Percentiles rank a stretch among this genome's conserved stretches.
These are phyloP conservation scores for Colletotrichum karsti DNA, from an alignment of 2,329 filamentous ascomycete species.

Conservation along the genomic window DNA sequence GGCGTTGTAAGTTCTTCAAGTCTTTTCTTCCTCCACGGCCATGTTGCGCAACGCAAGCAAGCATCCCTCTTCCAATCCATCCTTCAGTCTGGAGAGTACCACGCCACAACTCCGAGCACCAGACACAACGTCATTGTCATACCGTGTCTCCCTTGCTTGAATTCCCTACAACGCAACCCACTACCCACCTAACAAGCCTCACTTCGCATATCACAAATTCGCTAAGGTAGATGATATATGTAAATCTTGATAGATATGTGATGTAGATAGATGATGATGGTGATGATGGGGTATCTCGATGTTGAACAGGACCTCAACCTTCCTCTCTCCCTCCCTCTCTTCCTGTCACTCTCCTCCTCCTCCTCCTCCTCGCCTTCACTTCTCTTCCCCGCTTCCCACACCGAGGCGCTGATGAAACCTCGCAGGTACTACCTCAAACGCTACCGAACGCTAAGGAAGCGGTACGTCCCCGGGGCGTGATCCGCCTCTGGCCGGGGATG, in stretches of 20 bases:
- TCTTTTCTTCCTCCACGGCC: too few species aligned
- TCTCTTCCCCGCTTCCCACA: background rate
- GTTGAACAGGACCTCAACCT: slow-evolving; percentile 18
- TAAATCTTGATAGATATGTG: background rate
- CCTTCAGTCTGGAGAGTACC: too few species aligned
- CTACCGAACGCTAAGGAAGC: slow-evolving; percentile 84
- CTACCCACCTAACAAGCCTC: too few species aligned
- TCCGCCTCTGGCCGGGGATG: background rate
- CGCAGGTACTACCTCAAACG: slow-evolving; percentile 89
- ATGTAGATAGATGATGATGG: slow-evolving; percentile 1
- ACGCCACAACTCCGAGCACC: too few species aligned
- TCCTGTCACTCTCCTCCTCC: background rate
- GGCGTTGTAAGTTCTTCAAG: too few species aligned
- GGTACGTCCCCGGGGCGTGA: slow-evolving; percentile 62
- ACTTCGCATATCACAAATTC: background rate
- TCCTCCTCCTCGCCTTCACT: background rate
- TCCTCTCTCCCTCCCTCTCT: background rate
- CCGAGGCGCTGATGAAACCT: slow-evolving; percentile 14
- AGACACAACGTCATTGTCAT: too few species aligned
- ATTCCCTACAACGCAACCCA: too few species aligned
- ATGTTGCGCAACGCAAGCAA: too few species aligned
- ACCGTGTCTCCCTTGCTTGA: too few species aligned
- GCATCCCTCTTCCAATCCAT: too few species aligned
- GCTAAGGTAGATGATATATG: background rate
- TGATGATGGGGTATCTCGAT: slow-evolving; percentile 24